Evolutionary conservation across 345 rosid species (phyloP), one percentile per base, ranked within the genome.

Genomic region (Abelmoschus esculentus): DNA sequence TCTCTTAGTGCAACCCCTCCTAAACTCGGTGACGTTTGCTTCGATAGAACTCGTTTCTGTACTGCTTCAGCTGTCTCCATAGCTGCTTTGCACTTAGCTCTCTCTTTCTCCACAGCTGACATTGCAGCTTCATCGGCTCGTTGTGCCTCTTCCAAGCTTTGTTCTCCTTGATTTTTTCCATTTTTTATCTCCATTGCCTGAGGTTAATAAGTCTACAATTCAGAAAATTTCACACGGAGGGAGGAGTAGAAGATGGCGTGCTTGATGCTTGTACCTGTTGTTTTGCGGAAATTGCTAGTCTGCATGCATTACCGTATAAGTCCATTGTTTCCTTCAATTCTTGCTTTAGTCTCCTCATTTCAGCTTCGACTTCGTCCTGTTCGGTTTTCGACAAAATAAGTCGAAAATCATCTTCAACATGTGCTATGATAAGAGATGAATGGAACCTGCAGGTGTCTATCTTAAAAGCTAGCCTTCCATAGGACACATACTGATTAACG

Each of bases 261-360:
- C 67, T 53, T 53, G 57, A n/a, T 53, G 1, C 3, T 6, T 22
- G 38, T 78, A 89, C 98, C 96, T 87, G 85, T 75, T 95, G 88
- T 74, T 87, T 88, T 54, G 90, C 97, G 67, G 82, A 69, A 31
- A 91, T 79, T 55, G 96, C 96, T 87, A 90, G 96, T 78, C 78
- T 87, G 78, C 99, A 95, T 29, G 97, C 99, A 53, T 82, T 80
- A 60, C 85, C 84, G 74, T 91, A 95, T 82, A 91, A 72, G 28
- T 87, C 93, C 83, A 90, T 86, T 29, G 97, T 91, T 80, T 90
- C 91, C 80, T 90, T 91, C 77, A 95, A 79, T 84, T 95, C 98
- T 66, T 76, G 74, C 80, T 77, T 89, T 72, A 95, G 69, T 78
- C 91, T 85, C 80, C 86, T 82, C 95, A 95, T 89, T 78, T 95